These are phyloP conservation scores for Sporormia fimetaria DNA, from an alignment of 495 filamentous ascomycete genomes.

Conservation along the genomic window DNA sequence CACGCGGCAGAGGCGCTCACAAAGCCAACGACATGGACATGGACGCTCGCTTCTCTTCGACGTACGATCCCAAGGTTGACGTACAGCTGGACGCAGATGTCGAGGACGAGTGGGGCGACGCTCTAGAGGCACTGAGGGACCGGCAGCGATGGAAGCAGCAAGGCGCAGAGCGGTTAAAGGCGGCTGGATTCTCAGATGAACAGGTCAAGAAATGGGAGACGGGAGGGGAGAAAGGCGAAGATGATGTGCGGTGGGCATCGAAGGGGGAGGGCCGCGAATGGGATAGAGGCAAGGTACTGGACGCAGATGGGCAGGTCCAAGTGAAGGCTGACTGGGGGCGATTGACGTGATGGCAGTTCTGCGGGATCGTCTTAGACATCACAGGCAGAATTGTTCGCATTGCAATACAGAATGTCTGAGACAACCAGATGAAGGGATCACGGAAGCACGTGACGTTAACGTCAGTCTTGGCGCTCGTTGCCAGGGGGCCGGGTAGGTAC, in stretches of 20 bases:
- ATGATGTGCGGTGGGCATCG: slow-evolving; percentile 68
- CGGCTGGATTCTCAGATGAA: slow-evolving; percentile 68
- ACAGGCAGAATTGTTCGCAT: no score
- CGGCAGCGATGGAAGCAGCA: slow-evolving; percentile 67
- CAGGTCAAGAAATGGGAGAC: slow-evolving; percentile 71
- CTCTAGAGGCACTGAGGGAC: slow-evolving; percentile 71
- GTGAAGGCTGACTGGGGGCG: slow-evolving; percentile 36
- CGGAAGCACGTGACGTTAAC: no score
- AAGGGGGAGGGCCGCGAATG: slow-evolving; percentile 76
- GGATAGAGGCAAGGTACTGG: slow-evolving; percentile 75
- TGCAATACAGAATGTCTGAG: no score
- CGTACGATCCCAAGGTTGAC: slow-evolving; percentile 69
- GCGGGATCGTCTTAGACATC: no score
- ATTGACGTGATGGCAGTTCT: no score
- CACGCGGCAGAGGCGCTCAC: slow-evolving; percentile 68
- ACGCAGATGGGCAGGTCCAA: slow-evolving; percentile 48
- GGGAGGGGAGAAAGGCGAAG: slow-evolving; percentile 45
- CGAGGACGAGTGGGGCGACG: slow-evolving; percentile 69
- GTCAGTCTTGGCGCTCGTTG: no score
- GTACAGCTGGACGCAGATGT: slow-evolving; percentile 44
- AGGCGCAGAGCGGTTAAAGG: slow-evolving; percentile 65
- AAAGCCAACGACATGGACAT: slow-evolving; percentile 46
- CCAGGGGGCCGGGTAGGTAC: no score
- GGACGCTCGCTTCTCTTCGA: slow-evolving; percentile 63
- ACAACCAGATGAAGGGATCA: no score